Base-by-base conservation (phyloP, 2,329 filamentous ascomycete species). In the Botrytis aclada region DNA sequence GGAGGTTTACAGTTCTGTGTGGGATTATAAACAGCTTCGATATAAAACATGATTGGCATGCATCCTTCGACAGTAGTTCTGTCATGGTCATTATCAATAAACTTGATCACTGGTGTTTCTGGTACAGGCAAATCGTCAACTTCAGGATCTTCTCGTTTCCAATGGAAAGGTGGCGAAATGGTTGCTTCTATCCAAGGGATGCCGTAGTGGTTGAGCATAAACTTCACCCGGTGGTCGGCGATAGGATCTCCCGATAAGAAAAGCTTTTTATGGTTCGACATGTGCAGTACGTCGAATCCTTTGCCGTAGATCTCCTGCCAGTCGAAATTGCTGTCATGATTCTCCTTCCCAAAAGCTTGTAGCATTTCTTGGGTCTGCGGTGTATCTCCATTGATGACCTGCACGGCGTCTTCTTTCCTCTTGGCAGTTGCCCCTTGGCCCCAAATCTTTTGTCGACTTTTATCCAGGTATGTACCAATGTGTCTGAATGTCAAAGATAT, bases 401-500 rank as follows among this genome's bases (percentile, higher is more conserved):
- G 78, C 0, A 84, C 83, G 0, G 94, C 94, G 0, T 84, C 82
- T 0, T 85, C 85, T 37, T 85, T 85, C 0, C 84, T 85, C 83
- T 97, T 97, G 10, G 84, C 84, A 0, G 87, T 89, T 0, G 95
- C 95, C 4, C 96, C 96, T 82, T 98, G 95, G 22, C 96, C 96
- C 95, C 95, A 98, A 71, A 99, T 97, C 4, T 83, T 83, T 43
- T 84, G 84, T 56, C 88, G 85, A n/a, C 88, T 85, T 6, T 85
- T 84, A 77, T 91, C 86, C 62, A 97, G 83, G 79, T 94, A 98
- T 0, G 96, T 99, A 2, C 90, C 94, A 76, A 99, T 98, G 37
- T 89, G 86, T 62, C 96, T 88, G 81, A 99, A 98, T 0, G 96
- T 99, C 51, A 99, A 86, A 65, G 93, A 97, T 80, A 99, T 97